phyloP scores from a whole-genome alignment of 2,329 filamentous ascomycete genomes.

The Lasiodiplodia hormozganensis region DNA sequence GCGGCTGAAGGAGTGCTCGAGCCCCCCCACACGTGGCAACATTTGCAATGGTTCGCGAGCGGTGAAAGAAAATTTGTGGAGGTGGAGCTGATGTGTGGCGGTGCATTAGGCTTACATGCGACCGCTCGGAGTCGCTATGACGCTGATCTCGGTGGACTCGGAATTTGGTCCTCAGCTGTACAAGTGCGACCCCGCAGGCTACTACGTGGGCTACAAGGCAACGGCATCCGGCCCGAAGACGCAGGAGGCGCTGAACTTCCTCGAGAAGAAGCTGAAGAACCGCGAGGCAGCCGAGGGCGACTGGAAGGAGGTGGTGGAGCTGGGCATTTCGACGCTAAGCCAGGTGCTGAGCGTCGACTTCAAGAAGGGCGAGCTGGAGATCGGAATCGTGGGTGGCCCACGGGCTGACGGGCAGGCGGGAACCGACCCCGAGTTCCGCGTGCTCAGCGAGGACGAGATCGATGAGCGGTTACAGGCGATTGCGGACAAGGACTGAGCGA shows the following conservation, averaged over 20 bases:
- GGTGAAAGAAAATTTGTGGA: background rate
- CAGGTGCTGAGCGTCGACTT: slow-evolving; percentile 98
- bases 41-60: background rate
- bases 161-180: slow-evolving; percentile 94
- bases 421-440: slow-evolving; percentile 79
- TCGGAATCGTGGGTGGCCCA: slow-evolving; percentile 94
- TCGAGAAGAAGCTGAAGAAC: slow-evolving; percentile 99
- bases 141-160: slow-evolving; percentile 75
- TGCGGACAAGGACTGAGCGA: slow-evolving; percentile 89
- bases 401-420: slow-evolving; percentile 82
- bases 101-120: slow-evolving; percentile 87
- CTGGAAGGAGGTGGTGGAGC: slow-evolving; percentile 98
- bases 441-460: slow-evolving; percentile 95
- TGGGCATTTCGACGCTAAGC: slow-evolving; percentile 93
- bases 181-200: slow-evolving; percentile 98
- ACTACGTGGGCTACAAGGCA: slow-evolving; percentile 98
- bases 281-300: slow-evolving; percentile 90
- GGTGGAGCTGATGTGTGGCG: slow-evolving; percentile 20
- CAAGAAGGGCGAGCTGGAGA: slow-evolving; percentile 98
- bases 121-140: slow-evolving; percentile 93
- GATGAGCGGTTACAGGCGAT: slow-evolving; percentile 98
- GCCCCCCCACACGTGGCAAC: background rate
- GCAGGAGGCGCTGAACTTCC: slow-evolving; percentile 96
- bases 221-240: slow-evolving; percentile 97
- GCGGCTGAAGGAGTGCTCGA: slow-evolving; percentile 23